phyloP scores from a whole-genome alignment of 1,284 basidiomycete genomes.

The Thelephora terrestris region DNA sequence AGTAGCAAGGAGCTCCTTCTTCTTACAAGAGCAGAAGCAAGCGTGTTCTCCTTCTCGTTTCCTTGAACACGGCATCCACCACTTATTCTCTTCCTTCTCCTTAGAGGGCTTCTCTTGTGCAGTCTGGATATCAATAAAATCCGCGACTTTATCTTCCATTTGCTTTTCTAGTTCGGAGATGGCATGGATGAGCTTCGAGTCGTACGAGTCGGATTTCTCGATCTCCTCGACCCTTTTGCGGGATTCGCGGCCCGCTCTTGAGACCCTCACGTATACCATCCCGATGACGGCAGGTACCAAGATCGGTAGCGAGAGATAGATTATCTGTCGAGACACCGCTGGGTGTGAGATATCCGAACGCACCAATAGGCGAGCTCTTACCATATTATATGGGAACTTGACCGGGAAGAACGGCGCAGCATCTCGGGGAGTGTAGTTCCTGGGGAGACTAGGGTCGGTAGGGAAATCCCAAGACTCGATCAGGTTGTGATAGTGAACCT shows the following conservation, averaged over 20 bases:
- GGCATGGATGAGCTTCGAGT: slow-evolving; percentile 38
- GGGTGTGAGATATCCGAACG: background rate
- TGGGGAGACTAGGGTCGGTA: background rate
- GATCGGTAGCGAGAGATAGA: slow-evolving; percentile 49
- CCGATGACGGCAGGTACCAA: slow-evolving; percentile 52
- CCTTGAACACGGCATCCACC: background rate
- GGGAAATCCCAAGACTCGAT: background rate
- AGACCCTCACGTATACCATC: slow-evolving; percentile 39
- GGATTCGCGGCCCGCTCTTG: slow-evolving; percentile 42
- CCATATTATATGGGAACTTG: slow-evolving; percentile 65
- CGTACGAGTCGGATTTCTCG: slow-evolving; percentile 37
- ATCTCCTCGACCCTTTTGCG: slow-evolving; percentile 49
- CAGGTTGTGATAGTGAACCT: background rate
- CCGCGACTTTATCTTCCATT: slow-evolving; percentile 44
- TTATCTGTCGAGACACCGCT: slow-evolving; percentile 28
- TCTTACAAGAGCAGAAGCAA: background rate
- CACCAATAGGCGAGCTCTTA: slow-evolving; percentile 24
- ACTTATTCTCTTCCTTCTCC: background rate
- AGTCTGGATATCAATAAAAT: slow-evolving; percentile 29
- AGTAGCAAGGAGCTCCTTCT: background rate
- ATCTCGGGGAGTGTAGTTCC: background rate
- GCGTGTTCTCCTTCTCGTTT: background rate
- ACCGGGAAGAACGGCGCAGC: slow-evolving; percentile 34
- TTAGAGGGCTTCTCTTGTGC: background rate
- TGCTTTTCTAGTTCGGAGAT: slow-evolving; percentile 47